phyloP scores from a whole-genome alignment of 2,329 filamentous ascomycete genomes.

The Colletotrichum truncatum region DNA sequence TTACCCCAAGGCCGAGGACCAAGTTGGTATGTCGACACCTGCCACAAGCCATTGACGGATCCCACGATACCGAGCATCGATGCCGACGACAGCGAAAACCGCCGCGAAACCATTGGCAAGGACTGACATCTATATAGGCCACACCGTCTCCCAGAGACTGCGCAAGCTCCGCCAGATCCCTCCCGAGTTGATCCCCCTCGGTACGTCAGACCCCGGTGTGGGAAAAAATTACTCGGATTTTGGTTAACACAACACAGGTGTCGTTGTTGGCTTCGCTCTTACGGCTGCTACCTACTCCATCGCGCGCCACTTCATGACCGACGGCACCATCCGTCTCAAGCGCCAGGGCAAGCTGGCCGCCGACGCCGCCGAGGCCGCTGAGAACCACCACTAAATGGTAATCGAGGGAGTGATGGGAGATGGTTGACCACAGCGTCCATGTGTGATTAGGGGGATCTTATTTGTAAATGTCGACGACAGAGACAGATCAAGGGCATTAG shows the following conservation, averaged over 20 bases:
- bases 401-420: constrained; percentile 20
- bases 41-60: constrained; percentile 27
- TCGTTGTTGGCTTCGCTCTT: constrained; percentile 88
- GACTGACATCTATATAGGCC: constrained; percentile 66
- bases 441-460: constrained; percentile 29
- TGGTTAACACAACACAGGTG: constrained; percentile 59
- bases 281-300: constrained; percentile 84
- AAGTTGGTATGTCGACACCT: constrained; percentile 66
- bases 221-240: neutral
- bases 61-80: constrained; percentile 10
- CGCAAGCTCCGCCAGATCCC: constrained; percentile 90
- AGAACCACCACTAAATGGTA: constrained; percentile 46
- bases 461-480: constrained; percentile 32
- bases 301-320: constrained; percentile 81
- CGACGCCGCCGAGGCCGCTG: constrained; percentile 41
- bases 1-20: constrained; percentile 68
- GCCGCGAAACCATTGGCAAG: constrained; percentile 11
- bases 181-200: constrained; percentile 92
- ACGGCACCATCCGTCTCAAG: constrained; percentile 91
- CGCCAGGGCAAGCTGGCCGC: constrained; percentile 65
- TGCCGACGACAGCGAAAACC: neutral
- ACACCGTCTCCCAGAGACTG: constrained; percentile 96
- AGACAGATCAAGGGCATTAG: constrained; percentile 30
- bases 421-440: constrained; percentile 21
- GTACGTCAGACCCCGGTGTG: constrained; percentile 62